Base-by-base conservation (phyloP, 345 rosid species). In the Populus ilicifolia region DNA sequence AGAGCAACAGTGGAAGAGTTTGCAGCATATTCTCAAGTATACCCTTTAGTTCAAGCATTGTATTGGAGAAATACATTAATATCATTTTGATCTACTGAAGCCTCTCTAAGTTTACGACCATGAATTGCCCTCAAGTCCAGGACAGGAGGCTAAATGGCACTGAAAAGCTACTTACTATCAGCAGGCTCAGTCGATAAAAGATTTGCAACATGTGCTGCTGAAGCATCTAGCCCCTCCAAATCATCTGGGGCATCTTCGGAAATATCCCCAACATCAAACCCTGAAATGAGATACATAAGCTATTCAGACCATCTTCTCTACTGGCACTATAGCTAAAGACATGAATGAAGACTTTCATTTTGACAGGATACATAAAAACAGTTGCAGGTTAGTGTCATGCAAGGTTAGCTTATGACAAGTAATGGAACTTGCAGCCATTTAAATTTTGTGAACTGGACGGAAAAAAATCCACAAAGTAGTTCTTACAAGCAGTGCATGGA, bases 401-500 rank as follows among this genome's bases (percentile, higher is more conserved):
- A 17, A 73, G 65, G 52, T 65, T 61, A 38, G 67, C 25, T 14
- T 35, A 46, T 25, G 52, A 73, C 41, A 33, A 71, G 69, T 8
- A 38, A 33, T 7, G 4, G 63, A 38, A 35, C 12, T 59, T 61
- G 35, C 21, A 25, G 36, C 54, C 48, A 23, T 73, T 8, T 59
- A 46, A 64, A 29, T 21, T 14, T 29, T 46, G 50, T 41, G 54
- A 25, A 39, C 41, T 11, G 33, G 59, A 38, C 61, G 25, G 36
- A 36, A 43, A 56, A 13, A 62, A 63, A 43, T 50, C 29, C 10
- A n/a, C 69, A 10, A 36, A 23, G 41, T 14, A 38, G 46, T 68
- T 59, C 73, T 76, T 76, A 76, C 78, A 76, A 36, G 78, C 72
- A 68, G 78, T 68, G 78, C 73, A 76, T 35, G 78, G 78, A 76